Evolutionary conservation across 2,329 filamentous ascomycete species (phyloP).

Genomic region (Macroventuria anomochaeta): DNA sequence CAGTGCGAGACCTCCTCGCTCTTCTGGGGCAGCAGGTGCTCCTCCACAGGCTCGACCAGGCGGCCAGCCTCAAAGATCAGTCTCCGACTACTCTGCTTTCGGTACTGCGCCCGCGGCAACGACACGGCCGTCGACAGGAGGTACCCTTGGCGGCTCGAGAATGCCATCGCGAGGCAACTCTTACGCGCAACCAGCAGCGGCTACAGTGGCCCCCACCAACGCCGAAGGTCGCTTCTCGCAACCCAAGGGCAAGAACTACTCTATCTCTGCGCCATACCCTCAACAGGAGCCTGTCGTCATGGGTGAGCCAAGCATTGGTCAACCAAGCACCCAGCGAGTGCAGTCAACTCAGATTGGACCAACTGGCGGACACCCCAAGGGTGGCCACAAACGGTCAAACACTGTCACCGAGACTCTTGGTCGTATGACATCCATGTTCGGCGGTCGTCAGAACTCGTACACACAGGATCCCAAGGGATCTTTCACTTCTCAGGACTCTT

Average conservation of each 20-base stretch:
- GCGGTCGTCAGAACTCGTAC: conserved; percentile 55
- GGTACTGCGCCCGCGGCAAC: conserved; percentile 52
- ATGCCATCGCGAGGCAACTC: conserved; percentile 76
- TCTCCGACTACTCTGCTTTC: conserved; percentile 55
- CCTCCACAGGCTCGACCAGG: conserved; percentile 46
- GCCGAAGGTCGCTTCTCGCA: conserved; percentile 90
- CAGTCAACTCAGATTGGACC: conserved; percentile 57
- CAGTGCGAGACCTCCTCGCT: conserved; percentile 29
- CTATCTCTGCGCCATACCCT: conserved; percentile 71
- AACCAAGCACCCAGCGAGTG: conserved; percentile 62
- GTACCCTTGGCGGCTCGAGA: conserved; percentile 68
- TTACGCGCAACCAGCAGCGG: conserved; percentile 87
- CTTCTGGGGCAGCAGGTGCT: conserved; percentile 27
- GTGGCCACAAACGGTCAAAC: conserved; percentile 69
- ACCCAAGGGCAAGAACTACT: conserved; percentile 70
- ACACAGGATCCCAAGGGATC: conserved; percentile 39
- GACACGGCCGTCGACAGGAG: conserved; percentile 76
- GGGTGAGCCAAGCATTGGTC: conserved; percentile 61
- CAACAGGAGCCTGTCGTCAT: conserved; percentile 52
- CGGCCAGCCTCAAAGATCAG: conserved; percentile 60
- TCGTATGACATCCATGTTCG: conserved; percentile 80
- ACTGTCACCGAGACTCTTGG: conserved; percentile 77
- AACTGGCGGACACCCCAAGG: conserved; percentile 29
- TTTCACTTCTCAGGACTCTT: conserved; percentile 55
- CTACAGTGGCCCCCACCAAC: conserved; percentile 86